Base-by-base conservation (phyloP, 176 grass and related monocot species). In the Triticum monococcum region DNA sequence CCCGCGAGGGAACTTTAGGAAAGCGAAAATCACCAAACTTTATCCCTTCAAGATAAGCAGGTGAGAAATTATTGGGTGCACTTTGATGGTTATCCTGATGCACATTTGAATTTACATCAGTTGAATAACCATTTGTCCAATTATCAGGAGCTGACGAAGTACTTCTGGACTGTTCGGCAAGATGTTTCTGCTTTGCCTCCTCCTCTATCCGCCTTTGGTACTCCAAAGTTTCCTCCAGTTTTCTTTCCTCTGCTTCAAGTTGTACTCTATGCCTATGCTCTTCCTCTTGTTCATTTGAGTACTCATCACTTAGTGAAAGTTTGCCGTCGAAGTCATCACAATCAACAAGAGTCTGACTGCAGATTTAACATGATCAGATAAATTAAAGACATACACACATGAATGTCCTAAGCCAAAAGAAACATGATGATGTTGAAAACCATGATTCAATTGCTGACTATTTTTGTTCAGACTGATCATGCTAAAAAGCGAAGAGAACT, bases 211-310 rank as follows among this genome's bases (percentile, higher is more conserved):
- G 43, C 75, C 89, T 89, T 88, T 99, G 97, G 28, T 93, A 91
- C 85, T 96, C 89, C 72, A 99, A 87, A 57, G 90, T 99, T 88
- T 93, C 90, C 88, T 94, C 97, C 56, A 99, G 85, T 67, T 96
- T 99, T 83, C 89, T 94, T 89, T 93, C 90, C 64, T 99, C 97
- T 32, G 85, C 93, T 86, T 95, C 95, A 82, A 93, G 86, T 72
- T 93, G 89, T 85, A 90, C 56, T 78, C 50, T 83, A 81, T 26
- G 81, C 46, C 87, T 93, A 82, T 72, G 75, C 81, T 98, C 95
- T 79, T 94, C 92, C 79, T 96, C 97, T 80, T 94, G 85, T 85
- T 94, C 88, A 63, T 91, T 90, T 41, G 85, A 75, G 84, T 78
- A 79, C 54, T 90, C 87, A 81, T 86, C 92, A 85, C 26, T 94